Base-by-base conservation (phyloP, 2,329 filamentous ascomycete species). In the Stagonosporopsis rhizophila region DNA sequence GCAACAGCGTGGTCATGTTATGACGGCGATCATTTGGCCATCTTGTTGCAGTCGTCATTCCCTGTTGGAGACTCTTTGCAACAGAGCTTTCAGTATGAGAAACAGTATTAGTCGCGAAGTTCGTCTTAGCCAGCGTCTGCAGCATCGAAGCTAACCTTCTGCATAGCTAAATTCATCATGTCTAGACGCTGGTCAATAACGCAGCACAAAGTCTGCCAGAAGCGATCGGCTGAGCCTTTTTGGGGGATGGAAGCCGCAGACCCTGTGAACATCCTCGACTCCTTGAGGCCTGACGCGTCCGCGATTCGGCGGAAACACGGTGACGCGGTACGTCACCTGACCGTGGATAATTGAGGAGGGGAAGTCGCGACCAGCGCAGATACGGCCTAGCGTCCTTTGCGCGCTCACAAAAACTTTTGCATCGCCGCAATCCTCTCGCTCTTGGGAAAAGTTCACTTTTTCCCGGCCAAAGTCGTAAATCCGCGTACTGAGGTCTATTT, bases 371-470 rank as follows among this genome's bases (percentile, higher is more conserved):
- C 53, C 15, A 32, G 12, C 30, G 14, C 37, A 15, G 34, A 58
- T 25, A 27, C 44, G 45, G 55, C 4, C 41, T 56, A 56, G 50
- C 55, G 54, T 30, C 27, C 22, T 44, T 17, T 32, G 20, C 41
- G 37, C 53, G 41, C 42, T 59, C 63, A 67, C 68, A 59, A 57
- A 70, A 68, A 65, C 64, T 65, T 62, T 67, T 60, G 58, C 47
- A 23, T 41, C 51, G 53, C 56, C 66, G 59, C 63, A 58, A 8
- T 25, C 20, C 64, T 78, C 73, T 75, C 75, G 68, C 72, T 79
- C 74, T 79, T 80, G 76, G 79, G 79, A 78, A 81, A 80, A 78
- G 75, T 72, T 60, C 61, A 54, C 60, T 83, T 84, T 83, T 81
- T 81, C 84, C 84, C 84, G 83, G 83, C 83, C 82, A 79, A 67